A percentile compares a stretch with the other conserved stretches of the same genome.
phyloP scores from a whole-genome alignment of 2,329 filamentous ascomycete species.

The Fonsecaea erecta region DNA sequence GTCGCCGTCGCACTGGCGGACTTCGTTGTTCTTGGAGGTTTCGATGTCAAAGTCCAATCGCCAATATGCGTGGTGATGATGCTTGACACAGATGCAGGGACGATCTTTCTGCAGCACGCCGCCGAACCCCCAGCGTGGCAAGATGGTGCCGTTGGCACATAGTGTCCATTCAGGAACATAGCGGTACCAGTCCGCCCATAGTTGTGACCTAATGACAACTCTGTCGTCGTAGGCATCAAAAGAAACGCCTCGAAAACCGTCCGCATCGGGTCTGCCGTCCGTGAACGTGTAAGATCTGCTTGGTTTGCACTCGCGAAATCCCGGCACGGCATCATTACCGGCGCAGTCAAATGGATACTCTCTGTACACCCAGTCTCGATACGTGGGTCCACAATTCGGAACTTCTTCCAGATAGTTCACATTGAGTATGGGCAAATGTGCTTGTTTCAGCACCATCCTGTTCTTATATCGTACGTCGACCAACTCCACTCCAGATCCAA shows the following conservation, averaged over 20 bases:
- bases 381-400: neutral
- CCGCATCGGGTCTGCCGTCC: neutral
- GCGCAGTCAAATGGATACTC: neutral
- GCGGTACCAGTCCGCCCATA: neutral
- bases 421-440: neutral
- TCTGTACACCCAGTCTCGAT: neutral
- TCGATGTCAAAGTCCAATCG: neutral
- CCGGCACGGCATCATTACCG: neutral
- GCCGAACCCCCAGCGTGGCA: neutral
- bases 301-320: neutral
- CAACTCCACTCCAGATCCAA: neutral
- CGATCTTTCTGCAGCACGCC: neutral
- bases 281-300: neutral
- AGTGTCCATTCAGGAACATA: neutral
- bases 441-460: neutral
- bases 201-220: neutral
- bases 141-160: neutral
- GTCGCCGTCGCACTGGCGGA: neutral
- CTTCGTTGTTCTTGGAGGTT: neutral
- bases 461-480: neutral
- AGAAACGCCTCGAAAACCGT: neutral
- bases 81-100: neutral
- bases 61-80: neutral
- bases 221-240: neutral
- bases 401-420: neutral